Conservation (phyloP, 2,329 filamentous ascomycete genomes). For the Ophiocordyceps robertsii region DNA sequence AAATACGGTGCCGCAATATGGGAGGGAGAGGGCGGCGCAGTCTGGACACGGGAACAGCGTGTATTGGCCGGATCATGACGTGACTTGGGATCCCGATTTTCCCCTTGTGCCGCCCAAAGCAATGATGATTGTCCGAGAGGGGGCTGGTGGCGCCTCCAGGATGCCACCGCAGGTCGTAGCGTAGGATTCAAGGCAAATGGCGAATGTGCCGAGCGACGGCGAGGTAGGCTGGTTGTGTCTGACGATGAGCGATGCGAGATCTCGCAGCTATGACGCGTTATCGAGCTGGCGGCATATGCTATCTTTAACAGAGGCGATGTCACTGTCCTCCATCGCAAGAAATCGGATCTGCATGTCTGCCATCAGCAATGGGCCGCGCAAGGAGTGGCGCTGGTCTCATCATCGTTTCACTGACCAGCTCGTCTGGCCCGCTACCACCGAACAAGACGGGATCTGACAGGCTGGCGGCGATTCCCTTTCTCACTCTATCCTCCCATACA, state of each 20-base stretch:
- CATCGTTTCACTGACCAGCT: conserved; percentile 44
- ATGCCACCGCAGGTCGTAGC: too few species aligned
- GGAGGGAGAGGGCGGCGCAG: too few species aligned
- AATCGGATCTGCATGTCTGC: conserved; percentile 44
- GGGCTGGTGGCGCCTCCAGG: too few species aligned
- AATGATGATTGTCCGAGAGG: too few species aligned
- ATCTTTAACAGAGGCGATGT: conserved; percentile 43
- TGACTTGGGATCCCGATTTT: too few species aligned
- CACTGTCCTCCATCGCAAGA: conserved; percentile 45
- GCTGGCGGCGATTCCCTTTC: conserved; percentile 63
- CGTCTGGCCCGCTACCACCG: conserved; percentile 52
- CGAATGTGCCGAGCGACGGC: too few species aligned
- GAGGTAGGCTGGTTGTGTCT: too few species aligned
- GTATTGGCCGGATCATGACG: too few species aligned
- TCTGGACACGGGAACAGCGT: too few species aligned
- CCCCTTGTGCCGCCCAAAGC: too few species aligned
- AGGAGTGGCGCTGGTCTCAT: not conserved
- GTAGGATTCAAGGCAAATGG: too few species aligned
- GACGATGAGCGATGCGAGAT: not conserved
- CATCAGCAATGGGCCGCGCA: not conserved
- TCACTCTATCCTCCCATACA: conserved; percentile 85
- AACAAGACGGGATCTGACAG: conserved; percentile 69
- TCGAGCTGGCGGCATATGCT: conserved; percentile 41
- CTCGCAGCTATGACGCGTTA: conserved; percentile 9
- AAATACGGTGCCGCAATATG: too few species aligned